These are phyloP conservation scores for Pseudogymnoascus sp. DNA, from an alignment of 2,329 filamentous ascomycete species.

Conservation along the genomic window DNA sequence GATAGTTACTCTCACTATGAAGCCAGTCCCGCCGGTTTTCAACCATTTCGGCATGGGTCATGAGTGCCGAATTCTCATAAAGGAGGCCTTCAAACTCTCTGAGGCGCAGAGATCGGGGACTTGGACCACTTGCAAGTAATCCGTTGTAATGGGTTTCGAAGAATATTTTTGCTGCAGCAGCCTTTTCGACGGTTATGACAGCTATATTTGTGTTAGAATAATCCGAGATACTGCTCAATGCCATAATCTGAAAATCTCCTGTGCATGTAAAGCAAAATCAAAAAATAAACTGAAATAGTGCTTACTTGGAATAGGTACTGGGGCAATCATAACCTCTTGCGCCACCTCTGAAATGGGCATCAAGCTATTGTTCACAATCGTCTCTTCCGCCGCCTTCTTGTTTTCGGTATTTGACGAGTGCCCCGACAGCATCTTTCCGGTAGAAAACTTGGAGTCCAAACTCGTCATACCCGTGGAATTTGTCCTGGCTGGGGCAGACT, in stretches of 20 bases:
- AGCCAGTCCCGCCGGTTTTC: slow-evolving; percentile 52
- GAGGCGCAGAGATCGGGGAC: slow-evolving; percentile 54
- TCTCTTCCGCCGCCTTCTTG: slow-evolving; percentile 18
- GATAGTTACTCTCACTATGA: slow-evolving; percentile 62
- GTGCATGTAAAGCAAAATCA: not conserved
- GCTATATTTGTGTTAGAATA: slow-evolving; percentile 17
- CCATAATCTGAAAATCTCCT: too few relatives aligned
- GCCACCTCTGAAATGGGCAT: slow-evolving; percentile 24
- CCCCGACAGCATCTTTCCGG: slow-evolving; percentile 22
- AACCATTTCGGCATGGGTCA: slow-evolving; percentile 49
- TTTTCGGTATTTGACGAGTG: slow-evolving; percentile 26
- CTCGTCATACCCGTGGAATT: slow-evolving; percentile 29
- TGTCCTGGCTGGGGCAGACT: slow-evolving; percentile 24
- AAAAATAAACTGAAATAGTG: not conserved
- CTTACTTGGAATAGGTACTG: slow-evolving; percentile 25
- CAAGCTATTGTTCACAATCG: slow-evolving; percentile 15
- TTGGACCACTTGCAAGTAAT: slow-evolving; percentile 48
- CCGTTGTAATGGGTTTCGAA: slow-evolving; percentile 78
- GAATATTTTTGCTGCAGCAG: slow-evolving; percentile 75
- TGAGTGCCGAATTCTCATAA: slow-evolving; percentile 35
- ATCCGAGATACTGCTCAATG: not conserved
- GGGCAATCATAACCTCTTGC: slow-evolving; percentile 15
- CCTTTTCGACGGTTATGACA: slow-evolving; percentile 62
- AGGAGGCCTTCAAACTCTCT: slow-evolving; percentile 58
- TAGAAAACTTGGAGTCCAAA: slow-evolving; percentile 36